Base-by-base conservation (phyloP, 75 land plant genomes). In the Sequoiadendron giganteum region DNA sequence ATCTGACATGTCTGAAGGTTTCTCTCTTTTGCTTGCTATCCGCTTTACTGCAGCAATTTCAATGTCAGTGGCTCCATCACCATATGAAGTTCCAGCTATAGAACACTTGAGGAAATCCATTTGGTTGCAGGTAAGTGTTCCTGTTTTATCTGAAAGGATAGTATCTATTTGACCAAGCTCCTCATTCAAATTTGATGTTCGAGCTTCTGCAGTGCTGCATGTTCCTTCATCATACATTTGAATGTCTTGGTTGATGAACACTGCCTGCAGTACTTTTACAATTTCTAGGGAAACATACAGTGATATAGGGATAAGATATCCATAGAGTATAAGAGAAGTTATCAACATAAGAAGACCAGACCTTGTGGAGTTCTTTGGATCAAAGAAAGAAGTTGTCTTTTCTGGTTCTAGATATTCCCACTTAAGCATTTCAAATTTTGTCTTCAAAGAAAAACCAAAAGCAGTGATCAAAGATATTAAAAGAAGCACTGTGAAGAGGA, bases 211-310 rank as follows among this genome's bases (percentile, higher is more conserved):
- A 55, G 93, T 81, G 82, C 68, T 91, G 73, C 93, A 90, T 42
- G 91, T 88, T 56, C 90, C 95, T 39, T 92, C 93, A 91, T 93
- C 93, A 90, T 91, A 97, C 98, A 97, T 97, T 7, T 92, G 88
- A 38, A 91, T 42, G 83, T 95, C 98, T 28, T 91, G 90, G 87
- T 94, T 93, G 79, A 97, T 97, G 89, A 94, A 93, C 30, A 48
- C 86, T 14, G 95, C 97, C 89, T 97, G 97, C 61, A 94, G 86
- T n/a, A 97, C 91, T 89, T 96, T 96, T 48, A 97, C 98, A 39
- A 97, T 88, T 91, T 97, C 95, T 87, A 97, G 91, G 16, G 98
- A 97, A 9, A 97, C 94, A 91, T 97, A 97, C 3, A 97, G 92
- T 3, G 98, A 93, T 70, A 97, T 96, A 42, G 98, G 96, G 86